phyloP scores from a whole-genome alignment of 1,139 yeast genomes.

The Schwanniomyces etchellsii region DNA sequence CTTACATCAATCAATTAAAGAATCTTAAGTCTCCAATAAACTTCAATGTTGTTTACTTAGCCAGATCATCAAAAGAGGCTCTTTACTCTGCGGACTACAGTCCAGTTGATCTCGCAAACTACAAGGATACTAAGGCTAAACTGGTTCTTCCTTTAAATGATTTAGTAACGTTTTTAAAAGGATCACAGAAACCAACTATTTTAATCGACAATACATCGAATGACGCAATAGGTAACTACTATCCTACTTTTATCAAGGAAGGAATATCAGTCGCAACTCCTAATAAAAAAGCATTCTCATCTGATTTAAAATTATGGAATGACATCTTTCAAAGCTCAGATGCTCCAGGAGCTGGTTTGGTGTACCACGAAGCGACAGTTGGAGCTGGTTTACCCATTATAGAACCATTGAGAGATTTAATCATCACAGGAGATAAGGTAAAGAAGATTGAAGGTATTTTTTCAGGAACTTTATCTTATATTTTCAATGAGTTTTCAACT shows the following conservation, averaged over 20 bases:
- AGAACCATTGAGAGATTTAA: slow-evolving; percentile 79
- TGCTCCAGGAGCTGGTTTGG: slow-evolving; percentile 62
- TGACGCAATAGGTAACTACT: slow-evolving; percentile 65
- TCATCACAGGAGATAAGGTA: slow-evolving; percentile 88
- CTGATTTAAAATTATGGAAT: slow-evolving; percentile 70
- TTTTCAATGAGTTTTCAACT: slow-evolving; percentile 88
- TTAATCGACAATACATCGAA: slow-evolving; percentile 93
- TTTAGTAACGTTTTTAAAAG: slow-evolving; percentile 56
- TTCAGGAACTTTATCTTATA: slow-evolving; percentile 94
- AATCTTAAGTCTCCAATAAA: slow-evolving; percentile 56
- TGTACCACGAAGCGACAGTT: slow-evolving; percentile 97
- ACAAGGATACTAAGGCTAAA: slow-evolving; percentile 49
- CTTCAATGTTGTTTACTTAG: slow-evolving; percentile 75
- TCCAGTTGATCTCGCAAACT: slow-evolving; percentile 60
- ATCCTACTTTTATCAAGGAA: slow-evolving; percentile 64
- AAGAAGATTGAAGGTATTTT: slow-evolving; percentile 92
- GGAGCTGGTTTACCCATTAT: slow-evolving; percentile 97
- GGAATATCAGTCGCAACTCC: slow-evolving; percentile 97
- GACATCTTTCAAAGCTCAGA: slow-evolving; percentile 55
- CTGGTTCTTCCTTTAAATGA: slow-evolving; percentile 52
- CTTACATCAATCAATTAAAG: slow-evolving; percentile 60
- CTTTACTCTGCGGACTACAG: slow-evolving; percentile 61
- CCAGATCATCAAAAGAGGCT: slow-evolving; percentile 65
- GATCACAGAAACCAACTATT: slow-evolving; percentile 69
- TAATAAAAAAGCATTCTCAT: slow-evolving; percentile 95